A percentile compares a stretch with the other conserved stretches of the same genome.
Conservation (phyloP, 441 rosid species). For the Croton laevigatus region DNA sequence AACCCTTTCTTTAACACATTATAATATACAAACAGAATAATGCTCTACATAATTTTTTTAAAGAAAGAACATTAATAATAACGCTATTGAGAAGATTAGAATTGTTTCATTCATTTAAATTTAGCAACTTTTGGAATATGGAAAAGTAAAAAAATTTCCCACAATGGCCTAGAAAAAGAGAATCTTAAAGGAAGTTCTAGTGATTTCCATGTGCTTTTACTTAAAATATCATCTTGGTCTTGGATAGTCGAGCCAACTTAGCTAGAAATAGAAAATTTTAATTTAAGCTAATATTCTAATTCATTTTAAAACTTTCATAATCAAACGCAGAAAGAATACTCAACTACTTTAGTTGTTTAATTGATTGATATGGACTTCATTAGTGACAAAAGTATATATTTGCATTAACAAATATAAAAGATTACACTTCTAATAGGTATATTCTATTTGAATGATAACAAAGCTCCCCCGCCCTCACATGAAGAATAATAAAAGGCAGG, state of each 20-base stretch:
- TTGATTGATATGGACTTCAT: background rate
- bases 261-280: constrained; percentile 1
- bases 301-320: background rate
- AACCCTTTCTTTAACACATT: background rate
- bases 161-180: background rate
- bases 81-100: background rate
- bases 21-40: background rate
- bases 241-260: background rate
- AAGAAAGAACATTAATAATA: background rate
- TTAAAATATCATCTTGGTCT: background rate
- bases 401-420: background rate
- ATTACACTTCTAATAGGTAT: background rate
- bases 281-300: background rate
- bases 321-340: background rate
- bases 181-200: background rate
- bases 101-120: background rate
- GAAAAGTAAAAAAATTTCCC: background rate
- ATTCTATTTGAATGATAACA: background rate
- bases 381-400: background rate
- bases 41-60: too few species aligned
- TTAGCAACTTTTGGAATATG: background rate
- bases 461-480: background rate
- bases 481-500: background rate
- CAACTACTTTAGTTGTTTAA: background rate
- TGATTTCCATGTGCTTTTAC: background rate